These are phyloP conservation scores for Cephaloascus fragrans DNA, from an alignment of 805 yeast genomes.

Conservation along the genomic window DNA sequence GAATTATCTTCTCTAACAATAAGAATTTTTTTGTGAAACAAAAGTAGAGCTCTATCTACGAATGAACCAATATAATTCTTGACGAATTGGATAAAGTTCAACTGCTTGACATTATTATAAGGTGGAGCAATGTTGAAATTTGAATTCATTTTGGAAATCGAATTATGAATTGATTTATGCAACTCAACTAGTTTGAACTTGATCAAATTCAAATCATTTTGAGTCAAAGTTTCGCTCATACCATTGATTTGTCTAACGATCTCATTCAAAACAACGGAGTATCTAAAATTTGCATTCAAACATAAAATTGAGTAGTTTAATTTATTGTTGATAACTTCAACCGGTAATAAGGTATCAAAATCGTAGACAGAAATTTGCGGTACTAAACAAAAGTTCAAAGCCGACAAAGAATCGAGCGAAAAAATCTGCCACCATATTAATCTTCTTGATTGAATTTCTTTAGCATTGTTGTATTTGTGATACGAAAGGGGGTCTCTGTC, in stretches of 20 bases:
- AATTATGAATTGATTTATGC: conserved; percentile 37
- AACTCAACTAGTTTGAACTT: conserved; percentile 40
- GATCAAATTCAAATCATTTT: conserved; percentile 30
- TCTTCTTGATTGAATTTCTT: conserved; percentile 41
- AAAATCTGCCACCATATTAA: conserved; percentile 63
- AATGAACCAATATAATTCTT: conserved; percentile 38
- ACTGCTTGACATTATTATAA: conserved; percentile 26
- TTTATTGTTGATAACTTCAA: conserved; percentile 25
- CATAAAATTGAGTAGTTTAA: conserved; percentile 37
- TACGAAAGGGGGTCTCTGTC: conserved; percentile 52
- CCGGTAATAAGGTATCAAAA: conserved; percentile 48
- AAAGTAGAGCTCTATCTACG: conserved; percentile 44
- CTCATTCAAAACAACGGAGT: conserved; percentile 41
- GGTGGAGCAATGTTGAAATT: conserved; percentile 12
- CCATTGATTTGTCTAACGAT: conserved; percentile 42
- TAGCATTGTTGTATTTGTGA: conserved; percentile 37
- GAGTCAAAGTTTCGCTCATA: conserved; percentile 28
- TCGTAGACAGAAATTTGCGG: conserved; percentile 45
- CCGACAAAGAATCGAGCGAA: conserved; percentile 45
- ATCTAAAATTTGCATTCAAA: conserved; percentile 44
- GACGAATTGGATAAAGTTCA: conserved; percentile 37
- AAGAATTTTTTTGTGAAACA: conserved; percentile 30
- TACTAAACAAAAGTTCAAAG: conserved; percentile 43
- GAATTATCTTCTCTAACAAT: conserved; percentile 27
- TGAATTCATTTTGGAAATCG: conserved; percentile 30